phyloP scores from a whole-genome alignment of 2,329 filamentous ascomycete genomes.

The Beauveria caledonica region DNA sequence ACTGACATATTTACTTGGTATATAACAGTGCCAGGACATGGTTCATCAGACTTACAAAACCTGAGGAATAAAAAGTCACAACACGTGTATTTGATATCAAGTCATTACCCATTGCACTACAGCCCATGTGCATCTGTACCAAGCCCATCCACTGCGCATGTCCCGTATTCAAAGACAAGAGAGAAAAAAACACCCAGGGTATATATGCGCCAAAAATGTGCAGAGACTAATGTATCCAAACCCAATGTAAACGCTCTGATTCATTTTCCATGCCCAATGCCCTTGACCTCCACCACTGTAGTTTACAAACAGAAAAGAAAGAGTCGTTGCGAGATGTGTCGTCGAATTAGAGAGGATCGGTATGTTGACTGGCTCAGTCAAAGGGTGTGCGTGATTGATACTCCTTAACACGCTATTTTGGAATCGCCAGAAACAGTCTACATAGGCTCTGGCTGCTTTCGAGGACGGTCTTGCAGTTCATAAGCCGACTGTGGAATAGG shows the following conservation, averaged over 20 bases:
- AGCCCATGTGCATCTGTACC: not conserved
- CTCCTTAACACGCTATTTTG: not conserved
- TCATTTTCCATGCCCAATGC: not conserved
- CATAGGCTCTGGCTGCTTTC: slow-evolving; percentile 23
- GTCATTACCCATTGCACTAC: not conserved
- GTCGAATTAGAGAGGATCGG: not conserved
- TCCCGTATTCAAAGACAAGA: not conserved
- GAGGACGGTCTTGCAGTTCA: slow-evolving; percentile 24
- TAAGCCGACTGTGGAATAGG: slow-evolving; percentile 35
- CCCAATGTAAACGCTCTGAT: not conserved
- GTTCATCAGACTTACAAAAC: no score
- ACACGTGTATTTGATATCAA: not conserved
- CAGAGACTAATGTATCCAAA: not conserved
- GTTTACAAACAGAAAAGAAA: slow-evolving; percentile 3
- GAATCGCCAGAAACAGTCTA: slow-evolving; percentile 32
- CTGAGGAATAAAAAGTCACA: not conserved
- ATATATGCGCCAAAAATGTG: slow-evolving; percentile 6
- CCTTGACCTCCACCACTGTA: not conserved
- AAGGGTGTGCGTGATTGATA: not conserved
- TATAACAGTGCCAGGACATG: no score
- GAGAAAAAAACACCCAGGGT: not conserved
- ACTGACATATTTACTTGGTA: no score
- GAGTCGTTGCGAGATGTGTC: not conserved
- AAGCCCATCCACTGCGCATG: not conserved
- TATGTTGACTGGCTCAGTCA: not conserved